A percentile compares a stretch with the other conserved stretches of the same genome.
Conservation (phyloP, 139 green algal genomes). For the Chlorella sp. region DNA sequence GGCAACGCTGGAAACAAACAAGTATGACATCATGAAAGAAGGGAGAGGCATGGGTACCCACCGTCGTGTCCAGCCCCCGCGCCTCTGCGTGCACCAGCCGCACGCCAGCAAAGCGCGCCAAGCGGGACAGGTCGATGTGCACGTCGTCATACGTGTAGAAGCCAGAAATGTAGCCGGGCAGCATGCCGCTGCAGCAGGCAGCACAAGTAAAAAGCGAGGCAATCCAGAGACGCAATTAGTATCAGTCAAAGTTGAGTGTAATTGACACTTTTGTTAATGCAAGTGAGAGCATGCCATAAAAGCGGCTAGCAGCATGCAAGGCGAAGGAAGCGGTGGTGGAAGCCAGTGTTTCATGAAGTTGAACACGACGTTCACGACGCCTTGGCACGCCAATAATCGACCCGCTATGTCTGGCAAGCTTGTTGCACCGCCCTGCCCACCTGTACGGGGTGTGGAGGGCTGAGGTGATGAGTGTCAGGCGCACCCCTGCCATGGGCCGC, state of each 20-base stretch:
- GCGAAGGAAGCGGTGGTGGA: no score
- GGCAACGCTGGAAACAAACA: no score
- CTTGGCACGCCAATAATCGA: no score
- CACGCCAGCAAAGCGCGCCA: slow-evolving; percentile 77
- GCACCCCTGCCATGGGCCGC: slow-evolving; percentile 76
- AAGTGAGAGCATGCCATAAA: not conserved
- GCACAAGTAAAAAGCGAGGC: not conserved
- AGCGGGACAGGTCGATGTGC: slow-evolving; percentile 90
- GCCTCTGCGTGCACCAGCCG: slow-evolving; percentile 83
- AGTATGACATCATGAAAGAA: no score
- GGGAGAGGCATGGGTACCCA: no score
- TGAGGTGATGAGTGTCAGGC: slow-evolving; percentile 88
- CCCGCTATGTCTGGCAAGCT: no score
- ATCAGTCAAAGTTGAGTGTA: no score
- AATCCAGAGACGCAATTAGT: no score
- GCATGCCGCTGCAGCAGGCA: slow-evolving; percentile 86
- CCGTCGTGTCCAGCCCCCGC: slow-evolving; percentile 66
- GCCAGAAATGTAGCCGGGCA: slow-evolving; percentile 92
- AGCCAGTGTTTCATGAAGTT: no score
- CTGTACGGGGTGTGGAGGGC: slow-evolving; percentile 94
- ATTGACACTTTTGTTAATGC: no score
- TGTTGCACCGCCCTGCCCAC: slow-evolving; percentile 31
- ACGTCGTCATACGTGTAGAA: slow-evolving; percentile 93
- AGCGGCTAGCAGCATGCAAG: no score
- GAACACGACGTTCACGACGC: no score